Evolutionary conservation across 2,329 filamentous ascomycete species (phyloP), one percentile per base, ranked within the genome.

Genomic region (Cryphonectria naterciae): DNA sequence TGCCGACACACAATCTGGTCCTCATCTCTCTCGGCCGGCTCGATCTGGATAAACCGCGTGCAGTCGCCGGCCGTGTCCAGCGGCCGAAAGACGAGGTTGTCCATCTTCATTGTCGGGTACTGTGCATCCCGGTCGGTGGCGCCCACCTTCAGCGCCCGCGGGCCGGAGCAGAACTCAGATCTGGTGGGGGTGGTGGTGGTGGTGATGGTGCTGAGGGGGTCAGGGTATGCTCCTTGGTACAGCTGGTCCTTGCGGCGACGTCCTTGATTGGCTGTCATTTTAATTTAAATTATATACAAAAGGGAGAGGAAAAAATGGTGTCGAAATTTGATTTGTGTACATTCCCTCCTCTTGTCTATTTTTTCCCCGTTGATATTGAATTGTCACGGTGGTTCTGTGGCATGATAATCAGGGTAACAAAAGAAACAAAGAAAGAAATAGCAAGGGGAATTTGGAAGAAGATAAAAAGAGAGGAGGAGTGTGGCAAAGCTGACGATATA

Each of bases 1-100:
- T 74, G 65, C 22, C 41, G 68, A 68, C 75, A 76, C 25, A 67
- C 65, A 11, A 75, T 49, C 4, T 68, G 68, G 22, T 71, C 68
- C n/a, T 61, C 43, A 15, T 69, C 56, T 15, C 67, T 32, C 17
- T 41, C 32, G 1, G 73, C 70, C 1, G 72, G 65, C n/a, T 73
- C 43, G 19, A 75, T 73, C 25, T 66, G 17, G 25, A 75, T 52
- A 13, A 75, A 65, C 17, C 73, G 64, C 15, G 66, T 74, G 54
- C 68, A 70, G 60, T 74, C 71, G 28, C 28, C 43, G 19, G 41
- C 37, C n/a, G 43, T 49, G 43, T 65, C 63, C 8, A 65, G 43
- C 11, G 41, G 63, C 19, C 41, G 15, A 7, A 49, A 65, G n/a
- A 65, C 17, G 8, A 49, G 28, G 17, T 46, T 13, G 43, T 65